Evolutionary conservation across 352 stramenopile species (phyloP).

Genomic region (Albugo laibachii): DNA sequence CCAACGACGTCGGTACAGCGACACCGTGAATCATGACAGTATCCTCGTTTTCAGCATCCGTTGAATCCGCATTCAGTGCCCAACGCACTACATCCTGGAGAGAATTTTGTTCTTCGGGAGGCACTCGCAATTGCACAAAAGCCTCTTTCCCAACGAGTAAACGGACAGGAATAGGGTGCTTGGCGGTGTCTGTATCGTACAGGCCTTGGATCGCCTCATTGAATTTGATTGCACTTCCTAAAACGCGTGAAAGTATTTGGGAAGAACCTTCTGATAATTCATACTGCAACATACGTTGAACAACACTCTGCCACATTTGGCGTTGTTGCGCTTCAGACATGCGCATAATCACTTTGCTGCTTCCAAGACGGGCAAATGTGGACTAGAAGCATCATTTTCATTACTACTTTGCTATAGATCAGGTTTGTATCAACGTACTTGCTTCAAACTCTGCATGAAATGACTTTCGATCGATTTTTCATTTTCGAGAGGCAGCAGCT

Average conservation of each 20-base stretch:
- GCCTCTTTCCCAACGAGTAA: slow-evolving; percentile 31
- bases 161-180: slow-evolving; percentile 37
- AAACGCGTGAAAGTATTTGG: background rate
- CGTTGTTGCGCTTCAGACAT: slow-evolving; percentile 60
- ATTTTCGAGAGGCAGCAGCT: slow-evolving; percentile 55
- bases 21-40: slow-evolving; percentile 41
- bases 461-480: slow-evolving; percentile 52
- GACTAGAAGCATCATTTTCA: slow-evolving; percentile 5
- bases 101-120: slow-evolving; percentile 12
- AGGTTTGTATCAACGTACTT: slow-evolving; percentile 9
- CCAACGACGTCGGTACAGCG: slow-evolving; percentile 18
- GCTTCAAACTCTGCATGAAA: slow-evolving; percentile 77
- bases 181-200: slow-evolving; percentile 5
- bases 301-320: slow-evolving; percentile 60
- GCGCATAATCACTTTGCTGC: slow-evolving; percentile 62
- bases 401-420: no score
- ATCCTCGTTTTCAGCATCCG: slow-evolving; percentile 1
- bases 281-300: slow-evolving; percentile 22
- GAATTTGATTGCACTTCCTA: background rate
- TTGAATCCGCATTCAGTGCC: no score
- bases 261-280: background rate
- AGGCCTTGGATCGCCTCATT: no score
- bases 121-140: slow-evolving; percentile 51
- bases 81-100: slow-evolving; percentile 24
- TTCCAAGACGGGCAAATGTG: slow-evolving; percentile 46